These are phyloP conservation scores for Geotrichum ghanense DNA, from an alignment of 805 yeast genomes.

Conservation along the genomic window DNA sequence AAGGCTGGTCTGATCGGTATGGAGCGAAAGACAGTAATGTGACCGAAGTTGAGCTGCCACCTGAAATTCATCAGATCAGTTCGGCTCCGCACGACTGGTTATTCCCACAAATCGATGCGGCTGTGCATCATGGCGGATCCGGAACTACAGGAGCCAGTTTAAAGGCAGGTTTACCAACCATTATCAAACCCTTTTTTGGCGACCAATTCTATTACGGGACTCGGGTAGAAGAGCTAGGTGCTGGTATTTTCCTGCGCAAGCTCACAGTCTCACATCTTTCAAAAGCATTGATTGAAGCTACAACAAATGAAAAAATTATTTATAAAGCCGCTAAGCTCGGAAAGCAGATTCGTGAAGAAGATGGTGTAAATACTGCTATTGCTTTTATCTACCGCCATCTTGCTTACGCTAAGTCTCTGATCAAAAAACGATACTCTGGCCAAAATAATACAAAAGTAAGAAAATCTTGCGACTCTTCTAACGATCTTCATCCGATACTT, in stretches of 20 bases:
- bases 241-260: slow-evolving; percentile 60
- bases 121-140: slow-evolving; percentile 95
- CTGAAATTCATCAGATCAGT: slow-evolving; percentile 57
- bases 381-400: slow-evolving; percentile 63
- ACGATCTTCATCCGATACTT: too few species aligned
- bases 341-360: slow-evolving; percentile 49
- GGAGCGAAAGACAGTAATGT: slow-evolving; percentile 27
- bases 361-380: slow-evolving; percentile 73
- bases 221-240: slow-evolving; percentile 82
- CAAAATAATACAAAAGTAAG: too few species aligned
- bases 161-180: slow-evolving; percentile 77
- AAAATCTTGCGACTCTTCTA: too few species aligned
- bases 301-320: slow-evolving; percentile 52
- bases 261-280: slow-evolving; percentile 53
- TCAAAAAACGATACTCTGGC: too few species aligned
- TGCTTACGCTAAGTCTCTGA: slow-evolving; percentile 56
- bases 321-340: slow-evolving; percentile 57
- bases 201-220: slow-evolving; percentile 90
- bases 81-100: slow-evolving; percentile 90
- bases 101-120: slow-evolving; percentile 80
- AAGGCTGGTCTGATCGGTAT: slow-evolving; percentile 87
- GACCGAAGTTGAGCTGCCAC: slow-evolving; percentile 43
- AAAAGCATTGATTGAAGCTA: slow-evolving; percentile 57
- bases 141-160: slow-evolving; percentile 93
- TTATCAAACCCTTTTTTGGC: slow-evolving; percentile 91